phyloP scores from a whole-genome alignment of 1,284 basidiomycete species.

The Marasmius fiardii region DNA sequence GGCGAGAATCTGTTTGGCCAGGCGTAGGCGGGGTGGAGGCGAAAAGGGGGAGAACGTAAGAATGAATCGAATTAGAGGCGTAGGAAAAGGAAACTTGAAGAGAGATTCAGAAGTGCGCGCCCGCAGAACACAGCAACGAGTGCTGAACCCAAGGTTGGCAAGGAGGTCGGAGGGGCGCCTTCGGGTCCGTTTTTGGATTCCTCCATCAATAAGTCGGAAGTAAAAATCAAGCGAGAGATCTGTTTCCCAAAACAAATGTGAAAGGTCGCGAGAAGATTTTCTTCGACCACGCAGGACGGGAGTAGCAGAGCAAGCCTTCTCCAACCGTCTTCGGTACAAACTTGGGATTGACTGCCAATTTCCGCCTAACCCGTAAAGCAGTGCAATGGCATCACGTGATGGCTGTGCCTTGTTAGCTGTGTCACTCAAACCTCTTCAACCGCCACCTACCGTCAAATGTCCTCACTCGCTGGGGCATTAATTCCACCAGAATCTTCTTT shows the following conservation, averaged over 20 bases:
- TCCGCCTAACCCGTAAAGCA: background rate
- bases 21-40: background rate
- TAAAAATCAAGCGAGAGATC: background rate
- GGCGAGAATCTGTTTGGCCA: background rate
- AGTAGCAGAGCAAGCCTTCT: no score
- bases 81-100: background rate
- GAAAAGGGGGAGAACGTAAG: background rate
- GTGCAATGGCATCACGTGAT: background rate
- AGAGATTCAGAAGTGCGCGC: constrained; percentile 2
- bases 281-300: background rate
- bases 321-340: no score
- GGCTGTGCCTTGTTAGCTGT: background rate
- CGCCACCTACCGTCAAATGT: constrained; percentile 14
- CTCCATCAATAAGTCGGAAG: background rate
- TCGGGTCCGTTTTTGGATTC: background rate
- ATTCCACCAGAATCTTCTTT: constrained; percentile 19
- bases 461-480: constrained; percentile 34
- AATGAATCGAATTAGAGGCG: no score
- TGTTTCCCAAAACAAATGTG: background rate
- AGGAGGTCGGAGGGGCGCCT: background rate
- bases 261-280: background rate
- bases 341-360: no score
- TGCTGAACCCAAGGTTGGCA: background rate
- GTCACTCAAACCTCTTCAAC: background rate
- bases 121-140: background rate